Evolutionary conservation across 2,329 filamentous ascomycete species (phyloP), one percentile per base, ranked within the genome.

Genomic region (Epichloe festucae): DNA sequence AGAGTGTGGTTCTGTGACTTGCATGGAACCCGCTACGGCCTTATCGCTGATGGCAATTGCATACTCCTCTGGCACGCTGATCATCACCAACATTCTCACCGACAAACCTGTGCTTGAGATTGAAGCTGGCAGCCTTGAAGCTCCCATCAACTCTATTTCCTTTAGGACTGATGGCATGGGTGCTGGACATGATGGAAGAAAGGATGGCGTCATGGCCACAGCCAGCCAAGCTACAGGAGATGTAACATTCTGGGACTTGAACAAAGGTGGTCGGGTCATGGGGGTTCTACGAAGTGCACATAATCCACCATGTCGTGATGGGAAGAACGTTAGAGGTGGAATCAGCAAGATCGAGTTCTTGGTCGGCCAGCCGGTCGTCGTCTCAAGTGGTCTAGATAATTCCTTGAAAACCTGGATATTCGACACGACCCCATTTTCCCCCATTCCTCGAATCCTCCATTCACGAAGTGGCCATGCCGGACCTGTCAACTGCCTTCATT

Each of bases 351-450:
- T 95, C 19, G 88, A 96, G 60, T 98, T 98, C 60, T 74, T 98
- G 11, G 73, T 84, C 15, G 91, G 90, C 0, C 94, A 98, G 65
- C 86, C 89, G 5, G 85, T 97, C 3, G 78, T 98, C 42, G 74
- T 97, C 31, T 95, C 89, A 10, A 93, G 89, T 57, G 94, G 93
- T 4, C 76, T 87, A 46, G 93, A 98, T 66, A 98, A 98, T 68
- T 88, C 90, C 10, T 72, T 98, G 53, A 94, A 91, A 65, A 90
- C 89, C 5, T 96, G 91, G 91, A 93, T 97, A 55, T 95, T 96
- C 60, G 91, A 97, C 62, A 85, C 94, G 65, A 84, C 84, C 0
- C 90, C 91, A 0, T 95, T 95, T 65, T 93, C 87, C 0, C 0
- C 90, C 0, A 77, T 90, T 11, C 93, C 93, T 2, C 81, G 91